These are phyloP conservation scores for Calonectria crousiana DNA, from an alignment of 2,329 filamentous ascomycete genomes.

Conservation along the genomic window DNA sequence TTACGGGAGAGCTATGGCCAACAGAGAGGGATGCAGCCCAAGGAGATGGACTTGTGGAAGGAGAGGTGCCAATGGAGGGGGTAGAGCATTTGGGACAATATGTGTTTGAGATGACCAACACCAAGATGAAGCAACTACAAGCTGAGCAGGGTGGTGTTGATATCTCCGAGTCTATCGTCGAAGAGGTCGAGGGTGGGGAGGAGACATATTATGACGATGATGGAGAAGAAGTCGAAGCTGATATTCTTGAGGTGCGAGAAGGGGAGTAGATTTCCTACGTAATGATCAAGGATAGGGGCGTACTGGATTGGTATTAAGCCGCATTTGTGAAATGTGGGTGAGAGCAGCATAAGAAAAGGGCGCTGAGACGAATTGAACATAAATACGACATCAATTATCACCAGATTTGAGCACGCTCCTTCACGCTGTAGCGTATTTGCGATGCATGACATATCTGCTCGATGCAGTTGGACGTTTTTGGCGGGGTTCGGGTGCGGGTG, in stretches of 20 bases:
- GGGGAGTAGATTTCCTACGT: slow-evolving; percentile 41
- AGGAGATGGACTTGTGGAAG: slow-evolving; percentile 58
- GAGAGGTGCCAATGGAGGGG: slow-evolving; percentile 82
- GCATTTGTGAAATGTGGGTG: slow-evolving; percentile 2
- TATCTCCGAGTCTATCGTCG: slow-evolving; percentile 38
- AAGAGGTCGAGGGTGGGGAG: slow-evolving; percentile 47
- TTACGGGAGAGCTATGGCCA: slow-evolving; percentile 89
- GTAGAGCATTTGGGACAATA: slow-evolving; percentile 97
- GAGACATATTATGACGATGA: slow-evolving; percentile 48
- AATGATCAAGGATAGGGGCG: slow-evolving; percentile 16
- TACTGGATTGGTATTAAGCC: slow-evolving; percentile 15
- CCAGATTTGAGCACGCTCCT: too few species aligned
- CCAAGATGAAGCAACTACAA: slow-evolving; percentile 63
- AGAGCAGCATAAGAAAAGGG: slow-evolving; percentile 10
- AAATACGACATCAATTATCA: background rate
- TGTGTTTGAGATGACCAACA: slow-evolving; percentile 93
- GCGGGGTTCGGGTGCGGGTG: slow-evolving; percentile 21
- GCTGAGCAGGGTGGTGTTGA: slow-evolving; percentile 47
- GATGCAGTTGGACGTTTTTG: slow-evolving; percentile 1
- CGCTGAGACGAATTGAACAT: slow-evolving; percentile 10
- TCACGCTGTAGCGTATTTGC: background rate
- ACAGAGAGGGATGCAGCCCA: slow-evolving; percentile 65
- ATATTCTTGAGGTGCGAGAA: slow-evolving; percentile 52
- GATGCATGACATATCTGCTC: slow-evolving; percentile 14
- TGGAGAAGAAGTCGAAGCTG: slow-evolving; percentile 48